A percentile compares a stretch with the other conserved stretches of the same genome.
Evolutionary conservation across 306 rosid species (phyloP).

Genomic region (Vicia villosa): DNA sequence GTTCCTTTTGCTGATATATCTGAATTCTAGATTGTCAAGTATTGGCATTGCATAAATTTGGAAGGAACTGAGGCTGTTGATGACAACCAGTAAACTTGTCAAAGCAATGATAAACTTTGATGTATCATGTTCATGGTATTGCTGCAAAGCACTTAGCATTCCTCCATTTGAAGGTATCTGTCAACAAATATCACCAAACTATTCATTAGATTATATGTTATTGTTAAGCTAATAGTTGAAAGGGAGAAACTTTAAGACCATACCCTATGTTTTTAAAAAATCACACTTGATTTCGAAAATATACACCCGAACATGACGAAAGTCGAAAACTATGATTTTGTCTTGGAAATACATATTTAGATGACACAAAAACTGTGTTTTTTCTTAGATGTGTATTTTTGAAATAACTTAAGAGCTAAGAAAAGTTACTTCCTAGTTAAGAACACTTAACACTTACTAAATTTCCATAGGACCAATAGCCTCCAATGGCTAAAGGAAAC

Average conservation of each 20-base stretch:
- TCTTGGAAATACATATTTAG: neutral
- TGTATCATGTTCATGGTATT: constrained; percentile 54
- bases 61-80: constrained; percentile 71
- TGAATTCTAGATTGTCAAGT: constrained; percentile 70
- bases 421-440: neutral
- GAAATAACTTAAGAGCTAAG: neutral
- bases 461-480: constrained; percentile 77
- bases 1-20: constrained; percentile 56
- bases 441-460: no score
- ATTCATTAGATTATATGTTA: constrained; percentile 11
- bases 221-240: neutral
- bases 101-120: constrained; percentile 50
- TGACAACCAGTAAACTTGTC: constrained; percentile 56
- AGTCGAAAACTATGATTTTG: neutral
- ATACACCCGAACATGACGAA: neutral
- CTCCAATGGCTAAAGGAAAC: constrained; percentile 70
- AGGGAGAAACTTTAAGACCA: no score
- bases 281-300: no score
- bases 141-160: constrained; percentile 55
- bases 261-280: no score
- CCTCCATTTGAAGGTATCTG: constrained; percentile 73
- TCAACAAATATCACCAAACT: constrained; percentile 5
- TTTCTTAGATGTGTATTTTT: neutral
- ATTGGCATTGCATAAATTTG: constrained; percentile 85
- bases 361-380: neutral